Evolutionary conservation across 306 rosid genomes (phyloP).

Genomic region (Gillenia trifoliata): DNA sequence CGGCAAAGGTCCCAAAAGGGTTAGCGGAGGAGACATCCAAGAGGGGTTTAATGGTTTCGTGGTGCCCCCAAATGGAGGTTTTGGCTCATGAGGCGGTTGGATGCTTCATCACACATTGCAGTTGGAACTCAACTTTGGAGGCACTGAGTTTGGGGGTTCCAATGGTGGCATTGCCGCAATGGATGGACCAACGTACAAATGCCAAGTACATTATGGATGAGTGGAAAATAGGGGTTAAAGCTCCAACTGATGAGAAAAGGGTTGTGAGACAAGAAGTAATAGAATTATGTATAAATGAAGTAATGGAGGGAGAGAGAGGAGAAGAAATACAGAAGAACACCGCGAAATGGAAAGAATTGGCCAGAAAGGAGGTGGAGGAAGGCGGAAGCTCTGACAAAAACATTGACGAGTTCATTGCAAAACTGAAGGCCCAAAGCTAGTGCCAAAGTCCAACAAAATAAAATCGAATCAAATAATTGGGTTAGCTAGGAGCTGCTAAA

Average conservation of each 20-base stretch:
- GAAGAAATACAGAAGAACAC: not conserved
- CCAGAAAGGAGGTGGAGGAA: not conserved
- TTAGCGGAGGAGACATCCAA: slow-evolving; percentile 13
- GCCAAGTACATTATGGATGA: slow-evolving; percentile 8
- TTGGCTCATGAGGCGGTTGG: slow-evolving; percentile 9
- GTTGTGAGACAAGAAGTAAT: not conserved
- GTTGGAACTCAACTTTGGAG: slow-evolving; percentile 14
- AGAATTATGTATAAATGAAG: not conserved
- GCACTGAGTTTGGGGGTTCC: slow-evolving; percentile 11
- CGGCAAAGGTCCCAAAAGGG: slow-evolving; percentile 15
- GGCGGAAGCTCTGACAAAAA: not conserved
- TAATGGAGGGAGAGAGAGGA: slow-evolving; percentile 1
- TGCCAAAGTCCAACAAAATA: not conserved
- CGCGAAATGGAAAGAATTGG: not conserved
- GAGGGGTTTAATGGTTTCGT: slow-evolving; percentile 11
- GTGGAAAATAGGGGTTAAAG: slow-evolving; percentile 1
- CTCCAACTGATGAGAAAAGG: slow-evolving; percentile 7
- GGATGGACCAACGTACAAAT: not conserved
- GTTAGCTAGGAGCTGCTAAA: too few species aligned
- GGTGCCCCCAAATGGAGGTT: slow-evolving; percentile 10
- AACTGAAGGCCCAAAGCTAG: not conserved
- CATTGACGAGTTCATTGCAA: slow-evolving; percentile 6
- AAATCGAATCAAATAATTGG: too few species aligned
- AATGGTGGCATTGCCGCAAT: not conserved
- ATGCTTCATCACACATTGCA: slow-evolving; percentile 4